Conservation (phyloP, 768 basidiomycete species). For the Phylloporus rhodoxanthus region DNA sequence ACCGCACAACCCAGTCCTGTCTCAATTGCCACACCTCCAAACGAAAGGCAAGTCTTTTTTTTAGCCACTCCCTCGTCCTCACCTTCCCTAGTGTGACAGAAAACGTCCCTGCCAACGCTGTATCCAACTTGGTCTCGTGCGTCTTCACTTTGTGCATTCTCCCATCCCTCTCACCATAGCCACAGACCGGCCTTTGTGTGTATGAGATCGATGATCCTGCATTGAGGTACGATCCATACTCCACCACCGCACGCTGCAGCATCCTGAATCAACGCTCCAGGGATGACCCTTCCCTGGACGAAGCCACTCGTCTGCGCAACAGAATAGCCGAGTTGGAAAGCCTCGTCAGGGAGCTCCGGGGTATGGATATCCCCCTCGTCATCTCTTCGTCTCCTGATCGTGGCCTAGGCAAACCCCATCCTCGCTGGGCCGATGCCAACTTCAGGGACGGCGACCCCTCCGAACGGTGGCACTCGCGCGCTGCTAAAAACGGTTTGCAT, state of each 20-base stretch:
- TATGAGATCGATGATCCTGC: slow-evolving; percentile 92
- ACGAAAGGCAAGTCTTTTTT: slow-evolving; percentile 58
- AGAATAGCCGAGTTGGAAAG: slow-evolving; percentile 91
- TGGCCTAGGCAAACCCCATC: slow-evolving; percentile 71
- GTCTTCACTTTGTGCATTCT: slow-evolving; percentile 6
- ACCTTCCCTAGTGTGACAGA: slow-evolving; percentile 60
- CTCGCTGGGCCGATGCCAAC: slow-evolving; percentile 76
- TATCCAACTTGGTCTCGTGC: slow-evolving; percentile 81
- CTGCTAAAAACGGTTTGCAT: slow-evolving; percentile 57
- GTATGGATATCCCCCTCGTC: slow-evolving; percentile 33
- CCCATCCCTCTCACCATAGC: slow-evolving; percentile 8
- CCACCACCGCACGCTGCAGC: background rate
- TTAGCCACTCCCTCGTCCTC: slow-evolving; percentile 1
- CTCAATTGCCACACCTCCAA: slow-evolving; percentile 92
- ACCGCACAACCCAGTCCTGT: slow-evolving; percentile 85
- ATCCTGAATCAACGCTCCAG: slow-evolving; percentile 32
- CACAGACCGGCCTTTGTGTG: slow-evolving; percentile 85
- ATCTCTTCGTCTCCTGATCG: slow-evolving; percentile 8
- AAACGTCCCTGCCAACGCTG: slow-evolving; percentile 88
- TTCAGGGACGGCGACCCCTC: slow-evolving; percentile 76
- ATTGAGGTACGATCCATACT: slow-evolving; percentile 44
- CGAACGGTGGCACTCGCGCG: slow-evolving; percentile 84
- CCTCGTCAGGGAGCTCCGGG: slow-evolving; percentile 82
- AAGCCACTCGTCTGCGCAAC: slow-evolving; percentile 77
- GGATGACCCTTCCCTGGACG: slow-evolving; percentile 84